Evolutionary conservation across 2,329 filamentous ascomycete genomes (phyloP), one percentile per base, ranked within the genome.

Genomic region (Claviceps cyperi): DNA sequence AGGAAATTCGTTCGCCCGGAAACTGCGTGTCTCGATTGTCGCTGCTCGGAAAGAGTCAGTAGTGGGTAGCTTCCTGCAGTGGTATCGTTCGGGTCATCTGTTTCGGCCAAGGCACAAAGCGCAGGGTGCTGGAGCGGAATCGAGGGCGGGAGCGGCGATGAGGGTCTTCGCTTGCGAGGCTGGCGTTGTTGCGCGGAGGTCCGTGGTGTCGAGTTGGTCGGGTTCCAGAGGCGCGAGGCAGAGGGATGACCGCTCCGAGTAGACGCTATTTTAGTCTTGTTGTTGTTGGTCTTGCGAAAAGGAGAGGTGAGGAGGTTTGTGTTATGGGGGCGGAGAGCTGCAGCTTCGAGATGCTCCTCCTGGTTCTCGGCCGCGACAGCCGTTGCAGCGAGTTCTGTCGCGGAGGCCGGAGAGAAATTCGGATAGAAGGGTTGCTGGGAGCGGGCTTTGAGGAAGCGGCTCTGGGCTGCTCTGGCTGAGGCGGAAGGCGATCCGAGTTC

Each of bases 151-250:
- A 72, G 73, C 15, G 77, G 76, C 15, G 73, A 74, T 14, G 76
- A 79, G 15, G 69, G 69, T 24, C 74, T 73, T 50, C 75, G 71
- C 53, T 61, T 66, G 50, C 69, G 59, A 45, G 52, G 51, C 37
- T 17, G 39, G 8, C 11, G 47, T 19, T 55, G 52, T 22, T 55
- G 43, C 28, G 19, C 59, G 50, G 66, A 55, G 49, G 62, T 56
- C 51, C 75, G 69, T 43, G 75, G 76, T 2, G 76, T 79, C 24
- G 75, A 80, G 59, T 80, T 80, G 52, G 74, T 74, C 22, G 77
- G 77, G 57, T 80, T 80, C 77, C 77, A 80, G 55, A 80, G 73
- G 37, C 75, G 74, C 44, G 72, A 70, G 21, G 73, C 67, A 4
- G 69, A 67, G 32, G 70, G 65, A 32, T 66, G 69, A 48, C 64